Evolutionary conservation across 192 early-diverging fungal species (phyloP).

Genomic region (Linnemannia elongata): DNA sequence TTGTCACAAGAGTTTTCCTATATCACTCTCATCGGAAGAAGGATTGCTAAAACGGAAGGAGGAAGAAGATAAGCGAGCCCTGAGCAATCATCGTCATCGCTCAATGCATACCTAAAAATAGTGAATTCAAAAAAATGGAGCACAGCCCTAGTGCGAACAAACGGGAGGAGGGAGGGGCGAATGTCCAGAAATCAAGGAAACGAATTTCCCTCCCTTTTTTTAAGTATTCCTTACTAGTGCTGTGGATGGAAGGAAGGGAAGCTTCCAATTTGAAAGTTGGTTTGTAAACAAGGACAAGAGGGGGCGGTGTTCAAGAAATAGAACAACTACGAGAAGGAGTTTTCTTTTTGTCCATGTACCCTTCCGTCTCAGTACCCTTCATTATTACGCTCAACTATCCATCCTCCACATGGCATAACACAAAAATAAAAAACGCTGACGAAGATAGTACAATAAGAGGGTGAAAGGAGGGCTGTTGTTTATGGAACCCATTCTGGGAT

Average conservation of each 20-base stretch:
- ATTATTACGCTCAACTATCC: neutral
- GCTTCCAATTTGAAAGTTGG: neutral
- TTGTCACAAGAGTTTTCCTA: no score
- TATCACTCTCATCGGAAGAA: no score
- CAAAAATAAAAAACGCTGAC: neutral
- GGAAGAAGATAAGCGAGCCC: neutral
- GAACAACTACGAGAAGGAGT: neutral
- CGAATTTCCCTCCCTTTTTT: neutral
- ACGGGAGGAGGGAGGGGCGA: neutral
- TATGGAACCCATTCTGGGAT: neutral
- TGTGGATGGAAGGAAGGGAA: neutral
- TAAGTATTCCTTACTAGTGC: neutral
- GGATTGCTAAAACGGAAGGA: no score
- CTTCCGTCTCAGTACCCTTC: no score
- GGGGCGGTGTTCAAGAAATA: neutral
- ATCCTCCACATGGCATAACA: constrained; percentile 11
- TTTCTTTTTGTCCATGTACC: no score
- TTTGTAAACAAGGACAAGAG: neutral
- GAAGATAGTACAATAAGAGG: neutral
- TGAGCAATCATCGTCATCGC: constrained; percentile 5
- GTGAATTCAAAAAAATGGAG: neutral
- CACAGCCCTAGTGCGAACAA: constrained; percentile 3
- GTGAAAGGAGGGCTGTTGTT: constrained; percentile 3
- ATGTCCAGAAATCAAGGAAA: constrained; percentile 4
- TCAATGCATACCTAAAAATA: neutral